Evolutionary conservation across 495 filamentous ascomycete genomes (phyloP).

Genomic region (Aspergillus funiculosus): DNA sequence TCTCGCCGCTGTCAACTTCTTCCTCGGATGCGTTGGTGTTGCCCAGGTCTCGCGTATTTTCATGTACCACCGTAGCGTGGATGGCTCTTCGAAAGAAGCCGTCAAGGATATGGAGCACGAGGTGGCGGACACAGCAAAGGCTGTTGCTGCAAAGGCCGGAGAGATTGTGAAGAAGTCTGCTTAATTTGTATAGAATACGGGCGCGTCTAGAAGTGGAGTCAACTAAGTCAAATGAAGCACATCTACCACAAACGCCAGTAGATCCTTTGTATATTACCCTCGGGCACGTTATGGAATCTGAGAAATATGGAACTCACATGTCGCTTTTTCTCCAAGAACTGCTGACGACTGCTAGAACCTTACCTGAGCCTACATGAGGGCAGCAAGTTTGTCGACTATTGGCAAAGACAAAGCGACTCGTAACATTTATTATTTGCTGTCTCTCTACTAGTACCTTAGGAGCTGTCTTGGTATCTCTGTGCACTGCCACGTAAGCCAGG

Average conservation of each 20-base stretch:
- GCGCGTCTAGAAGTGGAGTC: not conserved
- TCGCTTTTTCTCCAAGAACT: no score
- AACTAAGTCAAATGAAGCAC: no score
- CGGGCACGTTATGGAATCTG: no score
- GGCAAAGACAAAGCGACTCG: no score
- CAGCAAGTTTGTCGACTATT: no score
- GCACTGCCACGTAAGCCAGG: no score
- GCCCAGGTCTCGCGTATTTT: constrained; percentile 75
- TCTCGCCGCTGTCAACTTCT: constrained; percentile 95
- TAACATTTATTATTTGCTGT: no score
- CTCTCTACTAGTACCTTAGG: no score
- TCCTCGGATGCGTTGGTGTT: constrained; percentile 81
- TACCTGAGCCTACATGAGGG: no score
- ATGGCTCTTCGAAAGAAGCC: constrained; percentile 38
- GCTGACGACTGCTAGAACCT: no score
- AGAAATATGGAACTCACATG: no score
- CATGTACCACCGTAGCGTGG: constrained; percentile 57
- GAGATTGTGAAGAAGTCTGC: constrained; percentile 28
- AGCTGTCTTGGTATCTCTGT: no score
- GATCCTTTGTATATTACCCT: not conserved
- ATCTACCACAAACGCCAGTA: not conserved
- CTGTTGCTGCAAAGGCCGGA: constrained; percentile 23
- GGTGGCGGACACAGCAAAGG: constrained; percentile 39
- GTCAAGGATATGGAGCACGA: constrained; percentile 46
- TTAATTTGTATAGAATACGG: constrained; percentile 11